These are phyloP conservation scores for Mucor saturninus DNA, from an alignment of 371 early-diverging fungal species.

Conservation along the genomic window DNA sequence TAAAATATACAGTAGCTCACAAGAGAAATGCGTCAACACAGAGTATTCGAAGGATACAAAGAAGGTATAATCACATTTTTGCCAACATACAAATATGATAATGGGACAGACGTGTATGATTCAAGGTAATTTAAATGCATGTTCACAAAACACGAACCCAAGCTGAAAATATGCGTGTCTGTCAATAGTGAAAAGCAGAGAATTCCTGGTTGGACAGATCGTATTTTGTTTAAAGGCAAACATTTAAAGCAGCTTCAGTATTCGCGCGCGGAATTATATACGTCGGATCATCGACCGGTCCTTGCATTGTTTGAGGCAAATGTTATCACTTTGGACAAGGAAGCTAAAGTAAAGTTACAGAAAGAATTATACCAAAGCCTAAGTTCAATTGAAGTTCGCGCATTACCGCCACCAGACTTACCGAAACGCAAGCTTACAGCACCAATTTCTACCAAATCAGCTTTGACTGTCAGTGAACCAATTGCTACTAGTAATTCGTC, in stretches of 20 bases:
- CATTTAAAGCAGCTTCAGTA: slow-evolving; percentile 54
- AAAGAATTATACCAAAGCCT: slow-evolving; percentile 56
- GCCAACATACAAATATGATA: slow-evolving; percentile 96
- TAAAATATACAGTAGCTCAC: slow-evolving; percentile 61
- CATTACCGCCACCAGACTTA: slow-evolving; percentile 22
- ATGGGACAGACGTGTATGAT: slow-evolving; percentile 84
- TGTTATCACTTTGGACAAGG: slow-evolving; percentile 45
- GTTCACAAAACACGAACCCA: not conserved
- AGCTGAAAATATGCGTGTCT: not conserved
- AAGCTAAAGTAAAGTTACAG: slow-evolving; percentile 44
- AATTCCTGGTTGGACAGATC: slow-evolving; percentile 92
- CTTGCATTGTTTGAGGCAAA: slow-evolving; percentile 53
- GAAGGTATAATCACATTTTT: slow-evolving; percentile 85
- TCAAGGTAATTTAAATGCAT: slow-evolving; percentile 58
- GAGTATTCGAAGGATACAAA: slow-evolving; percentile 77
- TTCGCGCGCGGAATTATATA: slow-evolving; percentile 65
- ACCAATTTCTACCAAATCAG: not conserved
- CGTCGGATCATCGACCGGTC: slow-evolving; percentile 82
- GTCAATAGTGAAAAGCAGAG: slow-evolving; percentile 78
- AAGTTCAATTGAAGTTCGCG: slow-evolving; percentile 31
- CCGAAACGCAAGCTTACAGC: slow-evolving; percentile 26
- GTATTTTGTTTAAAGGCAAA: slow-evolving; percentile 72
- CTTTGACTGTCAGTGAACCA: not conserved
- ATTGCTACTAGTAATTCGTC: slow-evolving; percentile 12
- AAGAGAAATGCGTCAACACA: slow-evolving; percentile 63